Base-by-base conservation (phyloP, 345 rosid genomes). In the Camelina laxa region DNA sequence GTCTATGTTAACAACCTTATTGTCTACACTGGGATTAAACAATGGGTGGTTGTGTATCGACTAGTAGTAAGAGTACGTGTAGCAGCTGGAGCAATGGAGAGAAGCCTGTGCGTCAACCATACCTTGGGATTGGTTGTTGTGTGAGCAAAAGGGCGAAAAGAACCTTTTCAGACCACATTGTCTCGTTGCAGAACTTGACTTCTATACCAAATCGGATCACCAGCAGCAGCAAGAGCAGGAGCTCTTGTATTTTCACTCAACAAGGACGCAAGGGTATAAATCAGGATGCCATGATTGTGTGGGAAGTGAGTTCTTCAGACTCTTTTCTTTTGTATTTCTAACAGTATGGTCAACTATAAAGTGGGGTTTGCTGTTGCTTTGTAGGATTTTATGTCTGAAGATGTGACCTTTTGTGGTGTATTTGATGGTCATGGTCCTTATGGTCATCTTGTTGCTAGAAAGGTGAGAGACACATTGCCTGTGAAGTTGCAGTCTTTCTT, bases 401-500 rank as follows among this genome's bases (percentile, higher is more conserved):
- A 92, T 77, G 87, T 85, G 81, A 96, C 91, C 1, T 91, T 96
- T 69, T 92, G 97, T 76, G 98, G 99, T 62, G 88, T 96, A 11
- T 96, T 96, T 68, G 99, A 96, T 82, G 99, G 99, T 67, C 99
- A 95, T 79, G 99, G 99, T 67, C 99, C 99, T 47, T 89, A 88
- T 57, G 99, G 99, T 35, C 99, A 96, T 86, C 97, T 88, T 60
- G 99, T 96, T 72, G 91, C 99, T 14, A 90, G 92, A 72, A 95
- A 85, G 81, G 99, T 95, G 73, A 89, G 98, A 84, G 99, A 95
- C 51, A 76, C 88, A 56, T 77, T 95, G 77, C 99, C 99, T 17
- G 77, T 88, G 49, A 92, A 90, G 82, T 81, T 95, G 68, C 83
- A 86, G 56, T 87, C 92, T 20, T 84, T 86, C 68, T 76, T 89